phyloP scores from a whole-genome alignment of 345 rosid species.

The Rhizophora apiculata region DNA sequence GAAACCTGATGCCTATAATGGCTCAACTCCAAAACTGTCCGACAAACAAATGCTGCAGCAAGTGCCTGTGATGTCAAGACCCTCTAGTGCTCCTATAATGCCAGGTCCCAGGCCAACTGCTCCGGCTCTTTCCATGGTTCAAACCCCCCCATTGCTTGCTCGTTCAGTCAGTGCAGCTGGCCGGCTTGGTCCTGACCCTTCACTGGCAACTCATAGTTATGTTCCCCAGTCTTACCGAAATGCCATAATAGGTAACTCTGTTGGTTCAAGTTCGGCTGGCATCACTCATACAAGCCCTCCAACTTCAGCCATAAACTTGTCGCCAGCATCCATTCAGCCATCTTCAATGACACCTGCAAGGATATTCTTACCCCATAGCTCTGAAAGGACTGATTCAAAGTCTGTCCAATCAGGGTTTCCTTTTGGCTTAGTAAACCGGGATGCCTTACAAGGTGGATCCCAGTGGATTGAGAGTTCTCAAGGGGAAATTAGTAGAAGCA shows the following conservation, averaged over 20 bases:
- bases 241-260: constrained; percentile 68
- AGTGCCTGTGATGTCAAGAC: constrained; percentile 66
- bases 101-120: constrained; percentile 54
- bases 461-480: constrained; percentile 60
- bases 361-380: constrained; percentile 38
- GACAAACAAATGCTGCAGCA: constrained; percentile 41
- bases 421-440: constrained; percentile 43
- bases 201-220: constrained; percentile 47
- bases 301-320: constrained; percentile 45
- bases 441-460: constrained; percentile 43
- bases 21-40: constrained; percentile 36
- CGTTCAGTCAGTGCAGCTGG: constrained; percentile 87
- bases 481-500: constrained; percentile 34
- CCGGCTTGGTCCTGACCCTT: constrained; percentile 63
- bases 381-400: constrained; percentile 44
- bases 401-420: constrained; percentile 47
- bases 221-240: constrained; percentile 74
- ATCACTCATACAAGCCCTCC: constrained; percentile 43
- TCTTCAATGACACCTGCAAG: constrained; percentile 46
- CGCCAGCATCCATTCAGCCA: constrained; percentile 41
- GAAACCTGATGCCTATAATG: constrained; percentile 51
- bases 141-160: constrained; percentile 56
- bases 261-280: constrained; percentile 52
- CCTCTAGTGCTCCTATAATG: constrained; percentile 80
- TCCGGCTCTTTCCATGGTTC: constrained; percentile 55